Evolutionary conservation across 805 yeast species (phyloP).

Genomic region (Yamadazyma scolyti): DNA sequence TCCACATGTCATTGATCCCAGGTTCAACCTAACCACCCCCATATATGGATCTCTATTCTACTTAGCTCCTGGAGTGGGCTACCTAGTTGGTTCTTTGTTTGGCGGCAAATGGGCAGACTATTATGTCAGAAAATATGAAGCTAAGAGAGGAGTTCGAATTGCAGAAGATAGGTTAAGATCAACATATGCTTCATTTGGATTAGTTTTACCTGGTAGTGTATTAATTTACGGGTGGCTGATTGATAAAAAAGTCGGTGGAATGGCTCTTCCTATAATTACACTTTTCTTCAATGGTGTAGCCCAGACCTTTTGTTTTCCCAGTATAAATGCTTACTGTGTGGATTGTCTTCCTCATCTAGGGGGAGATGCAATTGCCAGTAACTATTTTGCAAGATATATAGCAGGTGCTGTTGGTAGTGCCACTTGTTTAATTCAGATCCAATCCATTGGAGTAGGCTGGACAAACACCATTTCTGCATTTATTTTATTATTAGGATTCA

Average conservation of each 20-base stretch:
- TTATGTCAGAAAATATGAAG: slow-evolving; percentile 40
- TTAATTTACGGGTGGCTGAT: slow-evolving; percentile 52
- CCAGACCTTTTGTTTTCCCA: slow-evolving; percentile 48
- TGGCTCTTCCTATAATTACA: slow-evolving; percentile 47
- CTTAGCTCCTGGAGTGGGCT: slow-evolving; percentile 52
- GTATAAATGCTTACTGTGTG: slow-evolving; percentile 51
- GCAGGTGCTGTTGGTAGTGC: slow-evolving; percentile 49
- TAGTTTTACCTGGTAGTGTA: slow-evolving; percentile 40
- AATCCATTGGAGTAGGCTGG: slow-evolving; percentile 54
- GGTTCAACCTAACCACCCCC: slow-evolving; percentile 45
- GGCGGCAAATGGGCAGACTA: slow-evolving; percentile 52
- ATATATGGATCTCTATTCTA: slow-evolving; percentile 49
- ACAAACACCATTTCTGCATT: slow-evolving; percentile 46
- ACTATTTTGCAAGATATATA: slow-evolving; percentile 44
- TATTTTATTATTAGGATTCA: slow-evolving; percentile 34
- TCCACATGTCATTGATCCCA: slow-evolving; percentile 49
- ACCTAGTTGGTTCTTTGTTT: slow-evolving; percentile 42
- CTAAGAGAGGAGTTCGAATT: slow-evolving; percentile 36
- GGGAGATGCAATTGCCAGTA: slow-evolving; percentile 52
- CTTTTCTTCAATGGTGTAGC: slow-evolving; percentile 46
- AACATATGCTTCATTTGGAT: slow-evolving; percentile 27
- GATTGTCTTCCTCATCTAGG: slow-evolving; percentile 49
- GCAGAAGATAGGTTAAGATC: slow-evolving; percentile 46
- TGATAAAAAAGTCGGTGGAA: slow-evolving; percentile 47
- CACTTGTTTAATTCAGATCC: slow-evolving; percentile 39